A percentile compares a stretch with the other conserved stretches of the same genome.
Conservation (phyloP, 148 eudicot genomes). For the Rhododendron ovatum region DNA sequence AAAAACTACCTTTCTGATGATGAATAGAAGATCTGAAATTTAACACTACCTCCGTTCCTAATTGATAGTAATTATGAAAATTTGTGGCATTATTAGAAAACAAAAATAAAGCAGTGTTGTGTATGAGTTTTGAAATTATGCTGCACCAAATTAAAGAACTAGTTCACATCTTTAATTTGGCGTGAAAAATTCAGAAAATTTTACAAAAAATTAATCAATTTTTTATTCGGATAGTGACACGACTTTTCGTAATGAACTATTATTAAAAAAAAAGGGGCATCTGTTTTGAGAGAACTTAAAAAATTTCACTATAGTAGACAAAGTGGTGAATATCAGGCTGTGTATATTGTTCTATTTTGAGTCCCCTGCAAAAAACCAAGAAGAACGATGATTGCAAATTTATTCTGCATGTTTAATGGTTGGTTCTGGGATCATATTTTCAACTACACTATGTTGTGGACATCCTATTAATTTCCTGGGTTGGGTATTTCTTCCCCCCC, state of each 20-base stretch:
- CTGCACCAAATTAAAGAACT: too few species aligned
- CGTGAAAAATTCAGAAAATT: neutral
- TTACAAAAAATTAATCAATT: neutral
- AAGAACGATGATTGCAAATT: neutral
- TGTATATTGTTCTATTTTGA: neutral
- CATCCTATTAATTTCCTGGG: too few species aligned
- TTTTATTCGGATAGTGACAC: too few species aligned
- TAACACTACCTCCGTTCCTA: neutral
- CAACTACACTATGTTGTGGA: neutral
- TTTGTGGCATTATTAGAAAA: too few species aligned
- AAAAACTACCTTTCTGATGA: neutral
- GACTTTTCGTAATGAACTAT: too few species aligned
- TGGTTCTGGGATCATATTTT: neutral
- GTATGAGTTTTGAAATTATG: too few species aligned
- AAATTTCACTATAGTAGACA: neutral
- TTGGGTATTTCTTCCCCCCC: too few species aligned
- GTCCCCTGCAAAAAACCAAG: neutral
- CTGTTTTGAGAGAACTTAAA: too few species aligned
- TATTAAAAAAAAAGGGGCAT: too few species aligned
- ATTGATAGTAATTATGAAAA: too few species aligned
- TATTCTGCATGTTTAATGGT: neutral
- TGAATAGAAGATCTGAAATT: neutral
- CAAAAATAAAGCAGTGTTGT: too few species aligned
- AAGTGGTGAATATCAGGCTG: neutral
- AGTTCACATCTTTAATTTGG: neutral